These are phyloP conservation scores for Penicillium parvum DNA, from an alignment of 495 filamentous ascomycete species.

Conservation along the genomic window DNA sequence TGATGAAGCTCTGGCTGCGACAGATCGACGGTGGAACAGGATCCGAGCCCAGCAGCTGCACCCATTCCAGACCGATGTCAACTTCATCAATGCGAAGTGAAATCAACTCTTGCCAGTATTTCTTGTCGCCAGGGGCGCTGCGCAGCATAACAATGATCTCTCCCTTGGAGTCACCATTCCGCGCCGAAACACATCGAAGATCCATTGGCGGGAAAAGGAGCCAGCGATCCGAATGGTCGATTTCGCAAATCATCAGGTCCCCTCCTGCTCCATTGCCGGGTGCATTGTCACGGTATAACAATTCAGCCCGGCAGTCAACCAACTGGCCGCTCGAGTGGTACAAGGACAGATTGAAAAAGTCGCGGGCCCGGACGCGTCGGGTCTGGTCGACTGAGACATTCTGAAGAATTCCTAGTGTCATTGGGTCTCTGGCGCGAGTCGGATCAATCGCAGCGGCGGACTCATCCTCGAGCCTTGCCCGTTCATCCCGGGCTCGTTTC, in stretches of 20 bases:
- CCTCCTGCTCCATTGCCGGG: slow-evolving; percentile 53
- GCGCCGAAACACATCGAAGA: slow-evolving; percentile 66
- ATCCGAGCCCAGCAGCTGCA: slow-evolving; percentile 69
- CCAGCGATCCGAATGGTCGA: slow-evolving; percentile 72
- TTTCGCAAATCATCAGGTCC: slow-evolving; percentile 86
- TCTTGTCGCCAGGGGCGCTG: slow-evolving; percentile 31
- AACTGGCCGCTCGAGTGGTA: slow-evolving; percentile 86
- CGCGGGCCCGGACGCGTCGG: slow-evolving; percentile 77
- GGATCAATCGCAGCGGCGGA: slow-evolving; percentile 80
- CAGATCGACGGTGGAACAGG: slow-evolving; percentile 67
- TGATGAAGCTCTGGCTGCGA: slow-evolving; percentile 49
- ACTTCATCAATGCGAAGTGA: slow-evolving; percentile 66
- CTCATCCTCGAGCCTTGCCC: slow-evolving; percentile 83
- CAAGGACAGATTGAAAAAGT: slow-evolving; percentile 81
- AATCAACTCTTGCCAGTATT: slow-evolving; percentile 77
- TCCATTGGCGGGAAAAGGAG: slow-evolving; percentile 84
- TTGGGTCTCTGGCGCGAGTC: slow-evolving; percentile 70
- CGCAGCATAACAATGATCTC: slow-evolving; percentile 85
- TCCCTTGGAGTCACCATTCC: slow-evolving; percentile 62
- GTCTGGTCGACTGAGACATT: slow-evolving; percentile 66
- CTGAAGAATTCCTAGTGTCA: slow-evolving; percentile 63
- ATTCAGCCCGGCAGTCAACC: slow-evolving; percentile 82
- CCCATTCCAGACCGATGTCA: slow-evolving; percentile 79
- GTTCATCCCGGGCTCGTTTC: slow-evolving; percentile 76
- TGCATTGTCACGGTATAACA: slow-evolving; percentile 77